phyloP scores from a whole-genome alignment of 2,329 filamentous ascomycete species.

The Hypoxylon sp. region DNA sequence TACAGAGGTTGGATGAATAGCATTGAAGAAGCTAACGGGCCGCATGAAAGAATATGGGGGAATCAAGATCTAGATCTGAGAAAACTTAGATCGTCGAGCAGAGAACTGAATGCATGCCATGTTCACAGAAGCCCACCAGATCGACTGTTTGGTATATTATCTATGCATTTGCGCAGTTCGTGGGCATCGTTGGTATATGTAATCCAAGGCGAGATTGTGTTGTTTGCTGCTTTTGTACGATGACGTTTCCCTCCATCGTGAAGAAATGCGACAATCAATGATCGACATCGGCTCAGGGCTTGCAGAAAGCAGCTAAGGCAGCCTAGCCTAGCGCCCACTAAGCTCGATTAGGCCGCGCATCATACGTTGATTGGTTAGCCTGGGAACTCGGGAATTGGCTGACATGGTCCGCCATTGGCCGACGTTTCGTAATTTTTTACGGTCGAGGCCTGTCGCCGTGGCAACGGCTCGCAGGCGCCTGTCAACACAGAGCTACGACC shows the following conservation, averaged over 20 bases:
- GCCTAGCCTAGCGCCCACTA: conserved; percentile 14
- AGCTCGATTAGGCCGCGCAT: conserved; percentile 15
- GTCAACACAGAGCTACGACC: conserved; percentile 32
- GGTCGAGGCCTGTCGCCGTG: conserved; percentile 16
- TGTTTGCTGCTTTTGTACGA: neutral
- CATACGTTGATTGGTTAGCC: conserved; percentile 28
- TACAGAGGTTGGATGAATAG: too few species aligned
- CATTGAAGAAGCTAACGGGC: neutral
- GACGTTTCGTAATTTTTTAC: conserved; percentile 22
- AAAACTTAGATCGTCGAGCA: neutral
- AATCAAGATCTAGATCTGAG: neutral
- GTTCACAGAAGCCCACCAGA: neutral
- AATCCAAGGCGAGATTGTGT: neutral
- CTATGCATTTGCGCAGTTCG: too few species aligned
- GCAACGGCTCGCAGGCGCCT: conserved; percentile 26
- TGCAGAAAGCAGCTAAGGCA: conserved; percentile 16
- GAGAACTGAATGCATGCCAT: neutral
- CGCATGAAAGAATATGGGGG: neutral
- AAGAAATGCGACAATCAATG: conserved; percentile 23
- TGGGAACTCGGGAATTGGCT: conserved; percentile 6
- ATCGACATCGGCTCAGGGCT: conserved; percentile 11
- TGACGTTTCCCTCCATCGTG: conserved; percentile 16
- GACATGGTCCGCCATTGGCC: conserved; percentile 13
- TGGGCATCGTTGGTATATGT: too few species aligned
- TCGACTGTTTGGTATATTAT: conserved; percentile 1